These are phyloP conservation scores for Musa itinerans DNA, from an alignment of 176 grass and related monocot genomes.

Conservation along the genomic window DNA sequence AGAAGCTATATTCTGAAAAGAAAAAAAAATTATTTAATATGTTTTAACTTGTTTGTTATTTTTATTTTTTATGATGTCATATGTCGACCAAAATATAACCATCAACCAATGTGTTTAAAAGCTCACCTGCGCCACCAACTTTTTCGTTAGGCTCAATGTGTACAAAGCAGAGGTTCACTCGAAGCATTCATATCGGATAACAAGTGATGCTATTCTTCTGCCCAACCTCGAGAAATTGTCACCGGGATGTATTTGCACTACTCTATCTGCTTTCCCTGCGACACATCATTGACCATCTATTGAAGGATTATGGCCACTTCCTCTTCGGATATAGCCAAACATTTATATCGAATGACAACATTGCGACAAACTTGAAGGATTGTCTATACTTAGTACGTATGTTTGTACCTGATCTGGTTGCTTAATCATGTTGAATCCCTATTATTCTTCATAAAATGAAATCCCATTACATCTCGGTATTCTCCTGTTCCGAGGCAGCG, in stretches of 20 bases:
- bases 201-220: neutral
- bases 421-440: neutral
- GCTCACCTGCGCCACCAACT: too few species aligned
- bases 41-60: too few species aligned
- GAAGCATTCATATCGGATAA: neutral
- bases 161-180: neutral
- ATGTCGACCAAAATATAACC: too few species aligned
- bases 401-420: neutral
- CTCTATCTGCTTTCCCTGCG: neutral
- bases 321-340: neutral
- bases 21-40: too few species aligned
- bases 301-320: neutral
- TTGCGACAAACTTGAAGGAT: too few species aligned
- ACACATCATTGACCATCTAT: neutral
- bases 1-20: too few species aligned
- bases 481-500: slow-evolving; percentile 67
- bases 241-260: neutral
- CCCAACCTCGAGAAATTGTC: neutral
- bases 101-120: too few species aligned
- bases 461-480: slow-evolving; percentile 66
- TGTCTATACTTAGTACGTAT: too few species aligned
- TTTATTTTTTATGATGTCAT: too few species aligned
- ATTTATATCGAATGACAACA: too few species aligned
- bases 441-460: slow-evolving; percentile 43
- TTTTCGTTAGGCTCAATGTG: too few species aligned